These are phyloP conservation scores for Platismatia glauca DNA, from an alignment of 495 filamentous ascomycete genomes.

Conservation along the genomic window DNA sequence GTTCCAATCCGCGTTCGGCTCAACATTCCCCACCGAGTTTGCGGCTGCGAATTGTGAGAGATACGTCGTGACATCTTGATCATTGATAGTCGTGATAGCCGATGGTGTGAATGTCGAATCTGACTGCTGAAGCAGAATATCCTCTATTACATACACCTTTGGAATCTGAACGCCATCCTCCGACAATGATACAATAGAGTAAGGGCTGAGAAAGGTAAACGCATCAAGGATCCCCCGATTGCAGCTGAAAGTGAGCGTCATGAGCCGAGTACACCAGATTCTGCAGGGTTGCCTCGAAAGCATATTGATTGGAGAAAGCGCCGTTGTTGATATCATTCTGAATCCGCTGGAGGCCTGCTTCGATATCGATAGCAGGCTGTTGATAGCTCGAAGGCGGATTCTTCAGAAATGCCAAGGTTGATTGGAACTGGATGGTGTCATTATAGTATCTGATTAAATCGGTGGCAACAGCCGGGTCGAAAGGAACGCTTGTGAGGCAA, in stretches of 20 bases:
- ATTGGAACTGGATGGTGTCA: conserved; percentile 49
- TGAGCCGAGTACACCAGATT: conserved; percentile 34
- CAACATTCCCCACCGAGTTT: conserved; percentile 34
- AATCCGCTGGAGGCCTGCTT: conserved; percentile 36
- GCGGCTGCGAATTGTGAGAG: conserved; percentile 32
- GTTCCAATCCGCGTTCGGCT: conserved; percentile 44
- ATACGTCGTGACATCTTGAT: conserved; percentile 30
- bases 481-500: conserved; percentile 47
- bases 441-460: conserved; percentile 45
- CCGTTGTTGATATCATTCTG: conserved; percentile 31
- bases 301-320: conserved; percentile 38
- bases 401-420: conserved; percentile 46
- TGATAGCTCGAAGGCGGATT: conserved; percentile 47
- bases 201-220: conserved; percentile 39
- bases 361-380: conserved; percentile 43
- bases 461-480: conserved; percentile 39
- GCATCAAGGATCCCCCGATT: conserved; percentile 31
- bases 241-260: conserved; percentile 38
- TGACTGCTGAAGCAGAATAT: conserved; percentile 10
- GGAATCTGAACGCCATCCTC: conserved; percentile 40
- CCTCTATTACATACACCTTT: conserved; percentile 29
- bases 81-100: conserved; percentile 39
- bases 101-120: conserved; percentile 26
- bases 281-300: conserved; percentile 41
- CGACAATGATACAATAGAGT: conserved; percentile 37